Evolutionary conservation across 352 stramenopile genomes (phyloP), one percentile per base, ranked within the genome.

Genomic region (Salisapilia sapeloensis): DNA sequence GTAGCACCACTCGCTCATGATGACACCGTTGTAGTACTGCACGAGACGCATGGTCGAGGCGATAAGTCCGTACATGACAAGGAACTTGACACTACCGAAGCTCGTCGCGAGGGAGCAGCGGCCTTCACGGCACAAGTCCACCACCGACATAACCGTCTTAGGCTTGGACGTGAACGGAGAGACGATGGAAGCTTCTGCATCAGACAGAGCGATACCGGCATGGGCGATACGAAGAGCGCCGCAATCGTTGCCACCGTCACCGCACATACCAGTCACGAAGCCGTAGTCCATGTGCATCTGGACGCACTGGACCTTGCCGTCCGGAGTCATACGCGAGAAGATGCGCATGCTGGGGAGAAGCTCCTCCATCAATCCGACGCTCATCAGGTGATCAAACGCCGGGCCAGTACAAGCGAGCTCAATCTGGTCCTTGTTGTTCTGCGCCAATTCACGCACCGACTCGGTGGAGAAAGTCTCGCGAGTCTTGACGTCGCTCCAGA

Each of bases 181-280:
- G n/a, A 94, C 78, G 35, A 84, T 56, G 34, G 69, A 87, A n/a
- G 82, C 84, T 30, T 96, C 81, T 4, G 78, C 69, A 45, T 80
- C 60, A 20, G 74, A 92, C 9, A 96, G 50, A 29, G 84, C 80
- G 30, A 95, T 50, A 3, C 83, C 83, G 21, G 93, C 67, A 46
- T 95, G 83, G n/a, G 83, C 83, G 0, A 75, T 64, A 45, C 91
- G 92, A 2, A 94, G 47, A 4, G 79, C 81, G n/a, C 83, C 83
- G 40, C 79, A 94, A 41, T 94, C 81, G 42, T 95, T 95, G 2
- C 58, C 71, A 20, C 69, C 69, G 29, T 84, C 67, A 9, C 67
- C 67, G 4, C 66, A 62, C 71, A 86, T 83, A 5, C 64, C 67
- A 5, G 82, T 65, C 29, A 48, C 69, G 7, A 51, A 53, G 13